Percentiles rank a stretch among this genome's conserved stretches.
These are phyloP conservation scores for Malus fusca DNA, from an alignment of 306 rosid genomes.

Conservation along the genomic window DNA sequence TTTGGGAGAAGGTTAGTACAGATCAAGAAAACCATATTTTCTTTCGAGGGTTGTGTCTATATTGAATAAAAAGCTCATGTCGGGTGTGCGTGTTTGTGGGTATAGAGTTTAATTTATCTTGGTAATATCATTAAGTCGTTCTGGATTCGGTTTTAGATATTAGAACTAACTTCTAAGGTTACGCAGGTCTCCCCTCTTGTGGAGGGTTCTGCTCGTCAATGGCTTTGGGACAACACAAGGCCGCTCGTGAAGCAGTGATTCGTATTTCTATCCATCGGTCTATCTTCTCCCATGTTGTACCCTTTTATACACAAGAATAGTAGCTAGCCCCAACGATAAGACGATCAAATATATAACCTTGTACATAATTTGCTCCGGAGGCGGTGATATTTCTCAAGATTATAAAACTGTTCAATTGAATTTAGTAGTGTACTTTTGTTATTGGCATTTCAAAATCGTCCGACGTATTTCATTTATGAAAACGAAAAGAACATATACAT, in stretches of 20 bases:
- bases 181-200: slow-evolving; percentile 77
- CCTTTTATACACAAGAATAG: not conserved
- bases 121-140: too few relatives aligned
- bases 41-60: not conserved
- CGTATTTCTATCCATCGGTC: not conserved
- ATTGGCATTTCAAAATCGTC: too few relatives aligned
- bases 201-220: slow-evolving; percentile 62
- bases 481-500: too few relatives aligned
- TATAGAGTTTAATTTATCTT: not conserved
- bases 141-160: not conserved
- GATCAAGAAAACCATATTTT: not conserved
- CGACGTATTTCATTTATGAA: too few relatives aligned
- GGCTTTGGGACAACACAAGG: slow-evolving; percentile 89
- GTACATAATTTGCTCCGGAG: not conserved
- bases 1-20: slow-evolving; percentile 78
- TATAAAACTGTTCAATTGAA: not conserved
- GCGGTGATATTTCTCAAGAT: not conserved
- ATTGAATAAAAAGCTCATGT: too few relatives aligned
- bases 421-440: not conserved
- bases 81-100: too few relatives aligned
- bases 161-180: slow-evolving; percentile 14
- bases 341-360: not conserved
- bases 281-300: not conserved
- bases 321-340: not conserved
- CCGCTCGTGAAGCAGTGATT: slow-evolving; percentile 33